These are phyloP conservation scores for Teratosphaeria viscida DNA, from an alignment of 2,329 filamentous ascomycete species.

Conservation along the genomic window DNA sequence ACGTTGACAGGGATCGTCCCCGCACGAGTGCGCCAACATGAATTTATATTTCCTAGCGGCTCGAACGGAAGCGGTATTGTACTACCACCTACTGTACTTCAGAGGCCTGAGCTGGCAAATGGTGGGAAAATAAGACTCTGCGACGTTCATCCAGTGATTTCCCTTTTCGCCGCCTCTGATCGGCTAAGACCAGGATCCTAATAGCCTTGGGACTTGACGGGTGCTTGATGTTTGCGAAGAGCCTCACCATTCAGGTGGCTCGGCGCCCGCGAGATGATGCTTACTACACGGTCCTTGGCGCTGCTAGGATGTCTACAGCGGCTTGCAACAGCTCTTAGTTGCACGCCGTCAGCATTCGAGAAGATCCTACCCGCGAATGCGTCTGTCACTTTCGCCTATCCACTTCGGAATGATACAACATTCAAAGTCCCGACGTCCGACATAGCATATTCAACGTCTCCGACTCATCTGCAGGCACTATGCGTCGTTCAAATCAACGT, in stretches of 20 bases:
- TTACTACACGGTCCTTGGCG: background rate
- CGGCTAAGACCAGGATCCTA: background rate
- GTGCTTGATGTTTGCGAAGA: background rate
- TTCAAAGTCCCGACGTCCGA: constrained; percentile 29
- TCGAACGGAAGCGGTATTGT: background rate
- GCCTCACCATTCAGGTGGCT: background rate
- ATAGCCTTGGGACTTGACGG: background rate
- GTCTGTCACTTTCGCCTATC: constrained; percentile 26
- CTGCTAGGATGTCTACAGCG: background rate
- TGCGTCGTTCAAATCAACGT: constrained; percentile 25
- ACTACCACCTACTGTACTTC: background rate
- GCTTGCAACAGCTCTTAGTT: constrained; percentile 16
- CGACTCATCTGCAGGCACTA: constrained; percentile 22
- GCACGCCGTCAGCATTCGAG: constrained; percentile 25
- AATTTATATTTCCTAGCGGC: background rate
- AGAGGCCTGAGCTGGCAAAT: background rate
- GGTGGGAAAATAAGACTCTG: background rate
- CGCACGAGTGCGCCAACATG: background rate
- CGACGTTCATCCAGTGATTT: background rate
- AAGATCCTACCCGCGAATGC: constrained; percentile 25
- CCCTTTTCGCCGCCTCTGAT: background rate
- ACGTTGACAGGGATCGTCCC: background rate
- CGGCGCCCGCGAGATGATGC: background rate
- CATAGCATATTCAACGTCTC: constrained; percentile 31
- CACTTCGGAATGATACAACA: constrained; percentile 25